These are phyloP conservation scores for Candida insectalens DNA, from an alignment of 805 yeast species.

Conservation along the genomic window DNA sequence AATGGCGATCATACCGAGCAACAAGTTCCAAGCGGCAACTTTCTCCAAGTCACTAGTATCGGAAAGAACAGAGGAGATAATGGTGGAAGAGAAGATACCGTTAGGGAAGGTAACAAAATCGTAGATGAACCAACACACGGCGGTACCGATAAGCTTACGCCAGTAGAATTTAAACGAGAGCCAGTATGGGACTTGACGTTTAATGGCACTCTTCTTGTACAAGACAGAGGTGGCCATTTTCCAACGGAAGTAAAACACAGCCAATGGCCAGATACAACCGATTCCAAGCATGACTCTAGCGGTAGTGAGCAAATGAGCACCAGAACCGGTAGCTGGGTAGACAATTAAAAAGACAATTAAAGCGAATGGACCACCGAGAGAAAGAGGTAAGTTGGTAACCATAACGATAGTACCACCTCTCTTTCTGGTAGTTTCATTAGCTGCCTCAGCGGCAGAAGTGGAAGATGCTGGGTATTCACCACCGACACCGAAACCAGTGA, in stretches of 20 bases:
- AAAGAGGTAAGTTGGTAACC: conserved; percentile 64
- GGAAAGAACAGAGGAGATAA: conserved; percentile 40
- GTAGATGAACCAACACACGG: conserved; percentile 71
- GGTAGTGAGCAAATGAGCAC: conserved; percentile 35
- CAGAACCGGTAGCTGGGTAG: conserved; percentile 41
- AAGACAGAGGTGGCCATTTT: conserved; percentile 59
- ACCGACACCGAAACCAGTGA: conserved; percentile 70
- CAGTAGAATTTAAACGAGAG: conserved; percentile 59
- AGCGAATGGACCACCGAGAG: conserved; percentile 76
- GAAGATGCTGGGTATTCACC: conserved; percentile 63
- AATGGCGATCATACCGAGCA: conserved; percentile 53
- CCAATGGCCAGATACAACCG: conserved; percentile 59
- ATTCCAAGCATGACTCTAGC: conserved; percentile 67
- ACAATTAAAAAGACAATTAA: conserved; percentile 59
- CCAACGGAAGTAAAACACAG: conserved; percentile 63
- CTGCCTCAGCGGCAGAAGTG: conserved; percentile 52
- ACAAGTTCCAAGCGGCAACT: conserved; percentile 66
- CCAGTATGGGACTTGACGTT: conserved; percentile 44
- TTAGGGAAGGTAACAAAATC: conserved; percentile 79
- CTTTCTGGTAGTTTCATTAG: conserved; percentile 47
- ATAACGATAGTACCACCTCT: conserved; percentile 60
- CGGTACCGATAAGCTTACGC: conserved; percentile 58
- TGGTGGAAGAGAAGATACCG: conserved; percentile 45
- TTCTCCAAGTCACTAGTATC: conserved; percentile 33
- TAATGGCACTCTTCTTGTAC: conserved; percentile 57